A percentile compares a stretch with the other conserved stretches of the same genome.
phyloP scores from a whole-genome alignment of 2,329 filamentous ascomycete genomes.

The Cryphonectria carpinicola region DNA sequence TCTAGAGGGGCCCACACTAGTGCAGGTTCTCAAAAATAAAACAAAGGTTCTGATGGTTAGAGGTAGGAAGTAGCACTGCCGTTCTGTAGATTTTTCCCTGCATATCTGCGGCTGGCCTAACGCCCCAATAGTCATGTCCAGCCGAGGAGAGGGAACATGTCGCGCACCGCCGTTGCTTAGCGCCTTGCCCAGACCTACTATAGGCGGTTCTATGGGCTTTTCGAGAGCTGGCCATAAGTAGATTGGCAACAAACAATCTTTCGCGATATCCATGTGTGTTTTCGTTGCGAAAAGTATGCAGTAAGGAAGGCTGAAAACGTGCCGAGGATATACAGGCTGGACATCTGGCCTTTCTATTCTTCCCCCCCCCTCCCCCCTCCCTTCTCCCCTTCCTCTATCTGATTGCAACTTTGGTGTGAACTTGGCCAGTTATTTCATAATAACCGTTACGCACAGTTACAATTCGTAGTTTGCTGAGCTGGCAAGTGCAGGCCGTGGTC shows the following conservation, averaged over 20 bases:
- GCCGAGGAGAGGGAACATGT: background rate
- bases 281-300: no score
- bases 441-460: background rate
- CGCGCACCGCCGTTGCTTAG: background rate
- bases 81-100: background rate
- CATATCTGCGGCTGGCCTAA: background rate
- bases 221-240: no score
- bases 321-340: background rate
- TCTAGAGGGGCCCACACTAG: slow-evolving; percentile 12
- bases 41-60: background rate
- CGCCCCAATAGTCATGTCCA: background rate
- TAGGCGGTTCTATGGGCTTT: no score
- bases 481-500: no score
- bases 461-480: no score
- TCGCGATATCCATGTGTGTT: background rate
- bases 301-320: background rate
- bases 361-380: no score
- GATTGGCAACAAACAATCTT: no score
- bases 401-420: background rate
- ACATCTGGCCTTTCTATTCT: background rate
- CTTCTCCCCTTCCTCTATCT: background rate
- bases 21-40: background rate
- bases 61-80: background rate
- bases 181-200: background rate
- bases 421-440: background rate